phyloP scores from a whole-genome alignment of 2,329 filamentous ascomycete species.

The Sordariomycetes sp. region DNA sequence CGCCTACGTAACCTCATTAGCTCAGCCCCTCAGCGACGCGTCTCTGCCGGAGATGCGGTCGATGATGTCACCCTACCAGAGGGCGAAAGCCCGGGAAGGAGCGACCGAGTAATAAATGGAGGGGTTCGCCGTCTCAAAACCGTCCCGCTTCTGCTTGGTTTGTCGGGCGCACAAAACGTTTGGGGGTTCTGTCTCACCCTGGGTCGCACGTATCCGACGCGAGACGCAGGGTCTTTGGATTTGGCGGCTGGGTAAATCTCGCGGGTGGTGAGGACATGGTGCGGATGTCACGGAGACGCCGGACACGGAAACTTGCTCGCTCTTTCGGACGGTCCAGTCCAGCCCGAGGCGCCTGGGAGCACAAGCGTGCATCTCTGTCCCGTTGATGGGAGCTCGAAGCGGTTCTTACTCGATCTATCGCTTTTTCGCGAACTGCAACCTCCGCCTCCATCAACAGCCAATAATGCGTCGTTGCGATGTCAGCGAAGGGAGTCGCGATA shows the following conservation, averaged over 20 bases:
- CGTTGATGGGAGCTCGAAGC: neutral
- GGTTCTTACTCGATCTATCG: too few species aligned
- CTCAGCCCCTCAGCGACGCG: neutral
- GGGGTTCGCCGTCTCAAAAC: neutral
- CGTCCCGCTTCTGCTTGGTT: neutral
- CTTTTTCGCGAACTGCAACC: too few species aligned
- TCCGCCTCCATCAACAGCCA: too few species aligned
- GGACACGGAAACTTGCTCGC: neutral
- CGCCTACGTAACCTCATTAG: neutral
- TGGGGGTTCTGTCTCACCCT: neutral
- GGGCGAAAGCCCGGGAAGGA: neutral
- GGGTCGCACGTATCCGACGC: neutral
- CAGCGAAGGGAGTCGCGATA: too few species aligned
- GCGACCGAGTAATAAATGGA: neutral
- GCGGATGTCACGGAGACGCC: neutral
- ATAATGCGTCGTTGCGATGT: too few species aligned
- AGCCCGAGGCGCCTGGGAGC: neutral
- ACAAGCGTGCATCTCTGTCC: neutral
- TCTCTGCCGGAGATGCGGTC: neutral
- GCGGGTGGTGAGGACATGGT: neutral
- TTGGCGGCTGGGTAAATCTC: neutral
- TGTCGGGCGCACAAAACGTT: neutral
- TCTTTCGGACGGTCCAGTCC: neutral
- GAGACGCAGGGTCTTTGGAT: neutral
- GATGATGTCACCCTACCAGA: neutral